Base-by-base conservation (phyloP, 2,329 filamentous ascomycete species). In the Ophioceras dolichostomum region DNA sequence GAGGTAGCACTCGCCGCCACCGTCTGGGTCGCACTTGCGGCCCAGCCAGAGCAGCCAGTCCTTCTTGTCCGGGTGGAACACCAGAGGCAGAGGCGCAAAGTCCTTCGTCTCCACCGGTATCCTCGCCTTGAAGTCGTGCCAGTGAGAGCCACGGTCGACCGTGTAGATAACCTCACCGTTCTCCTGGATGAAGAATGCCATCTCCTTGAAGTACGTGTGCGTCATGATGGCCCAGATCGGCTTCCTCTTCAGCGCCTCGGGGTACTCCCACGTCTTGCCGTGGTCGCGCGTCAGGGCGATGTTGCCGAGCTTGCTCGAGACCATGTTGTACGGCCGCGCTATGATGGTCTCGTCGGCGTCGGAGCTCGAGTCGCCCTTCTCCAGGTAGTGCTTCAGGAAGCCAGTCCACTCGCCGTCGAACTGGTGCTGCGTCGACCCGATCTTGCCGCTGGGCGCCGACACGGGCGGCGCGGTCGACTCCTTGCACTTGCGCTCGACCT, bases 1-100 rank as follows among this genome's bases (percentile, higher is more conserved):
- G 1, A 67, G 67, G 48, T 83, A 79, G 55, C 88, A 95, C 24
- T 73, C 65, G 4, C 62, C 54, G 22, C 43, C 46, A n/a, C n/a
- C n/a, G 22, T 39, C 26, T 21, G 56, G 57, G 31, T 77, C 72
- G 53, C 85, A 93, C 43, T 80, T 73, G 45, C 76, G 62, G 28
- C 88, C 89, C 34, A 82, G 76, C 87, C 88, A 96, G 43, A 98
- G 83, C 31, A 96, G 67, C 86, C 87, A 95, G 50, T 94, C 83
- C 53, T 80, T 82, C 49, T 82, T 74, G 47, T 81, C 76, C 1
- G 87, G 83, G 50, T 98, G 91, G 62, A 98, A 98, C 26, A 69
- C 67, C 30, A 87, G 68, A 14, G 74, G 69, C 45, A 71, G 70
- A 30, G 73, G 65, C n/a, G n/a, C 13, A 16, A 5, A 16, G 5